A percentile compares a stretch with the other conserved stretches of the same genome.
Evolutionary conservation across 805 yeast genomes (phyloP).

Genomic region (Teunomyces cretensis): DNA sequence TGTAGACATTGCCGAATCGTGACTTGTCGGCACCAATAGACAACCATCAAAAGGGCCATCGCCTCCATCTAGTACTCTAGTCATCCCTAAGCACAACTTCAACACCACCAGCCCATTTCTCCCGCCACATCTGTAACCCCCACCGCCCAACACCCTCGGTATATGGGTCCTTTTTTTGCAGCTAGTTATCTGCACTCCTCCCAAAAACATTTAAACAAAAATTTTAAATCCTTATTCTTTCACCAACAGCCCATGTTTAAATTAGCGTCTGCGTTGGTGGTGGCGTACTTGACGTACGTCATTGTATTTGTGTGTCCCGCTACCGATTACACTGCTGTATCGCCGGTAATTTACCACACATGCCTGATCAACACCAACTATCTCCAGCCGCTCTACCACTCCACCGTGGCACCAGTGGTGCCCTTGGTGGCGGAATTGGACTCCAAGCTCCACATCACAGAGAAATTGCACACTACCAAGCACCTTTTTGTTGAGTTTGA

Average conservation of each 20-base stretch:
- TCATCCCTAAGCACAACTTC: too few relatives aligned
- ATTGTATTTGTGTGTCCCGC: slow-evolving; percentile 6
- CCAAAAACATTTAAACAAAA: neutral
- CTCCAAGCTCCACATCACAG: neutral
- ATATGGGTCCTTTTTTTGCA: too few relatives aligned
- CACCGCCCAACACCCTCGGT: too few relatives aligned
- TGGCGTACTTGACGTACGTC: slow-evolving; percentile 8
- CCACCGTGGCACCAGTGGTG: neutral
- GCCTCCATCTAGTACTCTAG: too few relatives aligned
- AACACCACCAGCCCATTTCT: too few relatives aligned
- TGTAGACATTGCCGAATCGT: too few relatives aligned
- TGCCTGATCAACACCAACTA: slow-evolving; percentile 7
- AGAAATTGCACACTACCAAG: neutral
- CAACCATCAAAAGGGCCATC: too few relatives aligned
- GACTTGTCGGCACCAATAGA: too few relatives aligned
- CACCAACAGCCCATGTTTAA: neutral
- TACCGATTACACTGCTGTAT: neutral
- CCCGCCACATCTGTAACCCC: too few relatives aligned
- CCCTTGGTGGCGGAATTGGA: neutral
- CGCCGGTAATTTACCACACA: slow-evolving; percentile 8
- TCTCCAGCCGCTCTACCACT: slow-evolving; percentile 5
- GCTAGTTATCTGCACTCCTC: neutral
- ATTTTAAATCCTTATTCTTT: neutral
- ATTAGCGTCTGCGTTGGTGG: slow-evolving; percentile 2
- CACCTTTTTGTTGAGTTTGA: neutral